These are phyloP conservation scores for Prunus salicina DNA, from an alignment of 306 rosid species.

Conservation along the genomic window DNA sequence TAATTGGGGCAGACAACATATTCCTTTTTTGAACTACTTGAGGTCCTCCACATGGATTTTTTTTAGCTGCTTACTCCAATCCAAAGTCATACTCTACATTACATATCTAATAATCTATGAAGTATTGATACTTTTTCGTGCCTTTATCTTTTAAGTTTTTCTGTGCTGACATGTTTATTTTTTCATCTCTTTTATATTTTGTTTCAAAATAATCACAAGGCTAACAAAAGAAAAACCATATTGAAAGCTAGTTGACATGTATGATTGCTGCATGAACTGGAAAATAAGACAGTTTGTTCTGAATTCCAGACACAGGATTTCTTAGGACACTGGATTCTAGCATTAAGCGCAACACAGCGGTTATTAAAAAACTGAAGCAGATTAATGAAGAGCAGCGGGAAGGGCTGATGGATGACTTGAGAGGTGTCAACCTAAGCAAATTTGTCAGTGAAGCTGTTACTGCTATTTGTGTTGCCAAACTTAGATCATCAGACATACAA, in stretches of 20 bases:
- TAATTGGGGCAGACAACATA: too few species aligned
- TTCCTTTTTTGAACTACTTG: too few species aligned
- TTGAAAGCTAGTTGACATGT: background rate
- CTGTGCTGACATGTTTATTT: background rate
- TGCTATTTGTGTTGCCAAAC: constrained; percentile 92
- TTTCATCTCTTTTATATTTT: background rate
- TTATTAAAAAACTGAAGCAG: constrained; percentile 93
- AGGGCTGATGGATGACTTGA: constrained; percentile 80
- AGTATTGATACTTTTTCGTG: background rate
- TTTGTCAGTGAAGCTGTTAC: constrained; percentile 98
- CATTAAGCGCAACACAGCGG: constrained; percentile 94
- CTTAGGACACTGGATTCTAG: constrained; percentile 93
- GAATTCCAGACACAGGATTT: constrained; percentile 68
- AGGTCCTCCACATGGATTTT: background rate
- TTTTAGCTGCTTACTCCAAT: background rate
- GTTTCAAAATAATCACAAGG: background rate
- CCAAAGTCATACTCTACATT: background rate
- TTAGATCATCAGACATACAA: constrained; percentile 85
- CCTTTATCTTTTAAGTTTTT: background rate
- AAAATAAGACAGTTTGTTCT: constrained; percentile 19
- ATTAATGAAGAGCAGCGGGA: constrained; percentile 96
- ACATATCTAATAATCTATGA: background rate
- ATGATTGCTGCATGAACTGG: background rate
- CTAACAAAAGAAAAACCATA: background rate
- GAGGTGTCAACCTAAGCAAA: constrained; percentile 89